Evolutionary conservation across 2,329 filamentous ascomycete species (phyloP), one percentile per base, ranked within the genome.

Genomic region (Beauveria scarabaeidicola): DNA sequence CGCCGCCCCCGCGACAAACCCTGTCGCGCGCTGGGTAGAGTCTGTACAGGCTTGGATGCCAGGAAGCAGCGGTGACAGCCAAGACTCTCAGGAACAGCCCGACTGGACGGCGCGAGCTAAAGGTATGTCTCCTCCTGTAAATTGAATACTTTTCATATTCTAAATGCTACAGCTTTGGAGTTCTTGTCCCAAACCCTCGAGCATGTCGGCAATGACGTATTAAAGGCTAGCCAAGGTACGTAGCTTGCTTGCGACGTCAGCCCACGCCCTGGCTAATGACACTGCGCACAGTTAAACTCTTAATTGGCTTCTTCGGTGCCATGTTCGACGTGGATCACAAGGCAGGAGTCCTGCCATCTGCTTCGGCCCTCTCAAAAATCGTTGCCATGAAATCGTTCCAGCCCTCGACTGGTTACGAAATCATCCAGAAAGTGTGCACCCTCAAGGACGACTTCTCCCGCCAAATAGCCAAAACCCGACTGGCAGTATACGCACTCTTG

Each of bases 311-410:
- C 70, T 85, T 85, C 60, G 77, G 78, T 15, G 78, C 79, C 61
- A 81, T 84, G 74, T 84, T 84, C 63, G 79, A 79, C 2, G 77
- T 81, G 57, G 81, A 84, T 63, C 81, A 83, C 69, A 81, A 81
- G 66, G 81, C 80, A n/a, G 82, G 82, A 44, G 78, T 84, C 59
- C 70, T 80, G 47, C 76, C 81, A 1, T 81, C 81, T 2, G 74
- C 80, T 3, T 79, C 76, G 48, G 81, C 81, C 1, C 69, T 84
- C n/a, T 73, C 74, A 1, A 73, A 75, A 29, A 77, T 84, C 52
- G 73, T 72, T 46, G 64, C 66, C 52, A 82, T 82, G 77, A 78
- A 76, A 54, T 70, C 72, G 13, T 84, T 84, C 68, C 77, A 79
- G 43, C 74, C 79, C 1, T 68, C 73, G 13, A 75, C 76, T 62